Base-by-base conservation (phyloP, 306 rosid genomes). In the Lathyrus sativus region DNA sequence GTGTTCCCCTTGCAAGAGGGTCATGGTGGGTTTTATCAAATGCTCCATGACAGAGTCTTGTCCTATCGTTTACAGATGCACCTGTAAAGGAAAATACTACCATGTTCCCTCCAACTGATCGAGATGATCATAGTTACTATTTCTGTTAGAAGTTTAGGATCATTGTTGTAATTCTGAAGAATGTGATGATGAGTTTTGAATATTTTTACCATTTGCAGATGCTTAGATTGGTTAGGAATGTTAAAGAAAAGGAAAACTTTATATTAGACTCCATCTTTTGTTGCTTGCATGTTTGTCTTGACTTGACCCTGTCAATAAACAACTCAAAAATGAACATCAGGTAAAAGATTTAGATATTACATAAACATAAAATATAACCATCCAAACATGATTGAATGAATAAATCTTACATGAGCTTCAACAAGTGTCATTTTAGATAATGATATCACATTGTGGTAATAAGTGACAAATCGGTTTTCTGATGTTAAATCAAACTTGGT, bases 1-100 rank as follows among this genome's bases (percentile, higher is more conserved):
- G 15, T 93, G 98, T 58, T 88, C 79, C 33, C 98, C 98, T 0
- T 93, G 98, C 81, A 90, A 90, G 79, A 88, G 98, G 81, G 98
- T 90, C 71, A 85, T 74, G 86, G 86, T 93, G 65, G 88, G 97
- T 82, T 93, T 82, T 91, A 61, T 10, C 66, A 90, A 88, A 72
- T 90, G 98, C 77, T 83, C 90, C 2, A 59, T 43, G 65, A 83
- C 90, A 29, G 98, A 93, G 85, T 86, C 98, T 4, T 93, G 98
- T 57, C 98, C 98, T 10, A 74, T 87, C 14, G 90, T 93, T 69
- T 93, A 93, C 70, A 81, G 85, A 71, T 93, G 98, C 79, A 79
- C 66, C 76, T 88, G 96, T 73, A 88, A 75, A 79, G 97, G 98
- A 12, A 93, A 84, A 87, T 93, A 82, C 74, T 93, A 93, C 81